These are phyloP conservation scores for Dipodascus albidus DNA, from an alignment of 805 yeast genomes.

Conservation along the genomic window DNA sequence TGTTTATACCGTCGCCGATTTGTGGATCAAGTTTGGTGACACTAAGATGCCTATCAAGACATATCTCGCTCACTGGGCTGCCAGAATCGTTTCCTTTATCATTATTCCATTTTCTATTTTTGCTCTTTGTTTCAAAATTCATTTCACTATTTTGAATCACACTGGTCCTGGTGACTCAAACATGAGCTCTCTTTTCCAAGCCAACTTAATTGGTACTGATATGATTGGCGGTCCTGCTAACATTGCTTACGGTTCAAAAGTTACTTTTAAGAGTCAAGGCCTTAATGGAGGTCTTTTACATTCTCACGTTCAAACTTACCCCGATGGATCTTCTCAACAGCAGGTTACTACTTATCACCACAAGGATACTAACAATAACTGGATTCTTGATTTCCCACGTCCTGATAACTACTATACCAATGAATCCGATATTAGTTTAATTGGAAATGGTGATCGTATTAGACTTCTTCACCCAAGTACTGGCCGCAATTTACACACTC, in stretches of 20 bases:
- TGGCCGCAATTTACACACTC: conserved; percentile 73
- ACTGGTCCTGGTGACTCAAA: conserved; percentile 93
- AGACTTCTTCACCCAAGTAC: conserved; percentile 64
- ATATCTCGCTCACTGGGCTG: conserved; percentile 51
- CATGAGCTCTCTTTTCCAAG: conserved; percentile 82
- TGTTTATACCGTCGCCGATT: conserved; percentile 73
- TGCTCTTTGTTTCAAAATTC: conserved; percentile 63
- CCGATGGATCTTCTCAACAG: conserved; percentile 88
- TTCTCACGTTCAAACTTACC: conserved; percentile 77
- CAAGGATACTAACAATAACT: conserved; percentile 78
- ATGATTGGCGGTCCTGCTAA: conserved; percentile 58
- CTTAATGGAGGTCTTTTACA: conserved; percentile 67
- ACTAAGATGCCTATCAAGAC: conserved; percentile 22
- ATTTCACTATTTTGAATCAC: conserved; percentile 60
- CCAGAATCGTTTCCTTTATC: conserved; percentile 56
- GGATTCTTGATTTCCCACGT: conserved; percentile 37
- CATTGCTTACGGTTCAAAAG: conserved; percentile 47
- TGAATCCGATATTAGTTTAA: conserved; percentile 23
- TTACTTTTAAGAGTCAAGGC: conserved; percentile 61
- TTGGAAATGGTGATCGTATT: conserved; percentile 54
- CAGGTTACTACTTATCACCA: conserved; percentile 89
- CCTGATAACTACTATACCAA: conserved; percentile 18
- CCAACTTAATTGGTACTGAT: conserved; percentile 60
- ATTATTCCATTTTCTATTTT: conserved; percentile 62
- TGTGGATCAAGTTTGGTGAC: conserved; percentile 79